phyloP scores from a whole-genome alignment of 148 eudicot genomes.

The Drosera capensis region DNA sequence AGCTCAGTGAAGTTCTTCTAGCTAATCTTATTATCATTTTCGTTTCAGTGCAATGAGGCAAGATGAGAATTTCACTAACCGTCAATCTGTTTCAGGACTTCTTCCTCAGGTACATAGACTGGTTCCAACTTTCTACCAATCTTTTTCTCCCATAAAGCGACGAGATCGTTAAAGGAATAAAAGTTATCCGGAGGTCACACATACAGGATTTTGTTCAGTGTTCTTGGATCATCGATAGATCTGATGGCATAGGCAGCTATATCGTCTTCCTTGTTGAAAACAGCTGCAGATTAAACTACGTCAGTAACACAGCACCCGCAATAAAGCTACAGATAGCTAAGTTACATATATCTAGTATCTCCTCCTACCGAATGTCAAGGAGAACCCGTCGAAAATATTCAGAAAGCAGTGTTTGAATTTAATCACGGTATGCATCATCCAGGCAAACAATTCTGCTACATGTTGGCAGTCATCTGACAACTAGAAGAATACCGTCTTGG shows the following conservation, averaged over 20 bases:
- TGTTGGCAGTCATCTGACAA: no score
- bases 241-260: not conserved
- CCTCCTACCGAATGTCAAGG: no score
- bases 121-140: not conserved
- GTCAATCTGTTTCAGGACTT: not conserved
- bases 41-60: not conserved
- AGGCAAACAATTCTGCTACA: no score
- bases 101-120: not conserved
- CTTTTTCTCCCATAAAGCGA: not conserved
- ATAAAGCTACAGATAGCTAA: not conserved
- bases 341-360: not conserved
- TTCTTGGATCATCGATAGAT: no score
- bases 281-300: not conserved
- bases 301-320: not conserved
- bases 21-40: not conserved
- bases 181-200: not conserved
- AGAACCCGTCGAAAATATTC: no score
- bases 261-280: not conserved
- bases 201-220: no score
- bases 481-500: no score
- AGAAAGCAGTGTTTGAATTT: no score
- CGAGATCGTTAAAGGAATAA: not conserved
- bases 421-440: no score
- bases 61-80: not conserved
- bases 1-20: not conserved